phyloP scores from a whole-genome alignment of 2,329 filamentous ascomycete genomes.

The Fusarium anthophilum region DNA sequence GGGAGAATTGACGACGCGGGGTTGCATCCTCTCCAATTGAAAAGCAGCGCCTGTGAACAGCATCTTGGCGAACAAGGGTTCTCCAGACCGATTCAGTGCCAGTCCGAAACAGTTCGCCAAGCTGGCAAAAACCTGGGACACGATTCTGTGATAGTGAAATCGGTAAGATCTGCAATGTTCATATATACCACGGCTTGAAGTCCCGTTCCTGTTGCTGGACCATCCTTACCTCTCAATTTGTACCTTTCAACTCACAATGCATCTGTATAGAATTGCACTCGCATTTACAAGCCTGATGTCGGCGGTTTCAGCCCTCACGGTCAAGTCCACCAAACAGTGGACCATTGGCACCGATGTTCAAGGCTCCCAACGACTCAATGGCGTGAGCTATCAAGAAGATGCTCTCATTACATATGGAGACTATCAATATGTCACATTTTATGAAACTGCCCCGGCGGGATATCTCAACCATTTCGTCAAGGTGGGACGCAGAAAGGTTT shows the following conservation, averaged over 20 bases:
- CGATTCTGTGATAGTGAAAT: not conserved
- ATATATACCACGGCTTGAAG: not conserved
- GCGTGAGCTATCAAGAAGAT: slow-evolving; percentile 33
- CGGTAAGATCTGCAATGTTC: too few species aligned
- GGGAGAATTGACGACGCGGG: not conserved
- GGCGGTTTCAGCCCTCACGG: not conserved
- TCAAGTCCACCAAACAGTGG: slow-evolving; percentile 26
- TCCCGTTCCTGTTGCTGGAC: rapidly evolving
- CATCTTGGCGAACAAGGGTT: not conserved
- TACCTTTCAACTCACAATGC: not conserved
- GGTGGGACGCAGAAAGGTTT: slow-evolving; percentile 13
- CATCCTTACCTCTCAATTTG: too few species aligned
- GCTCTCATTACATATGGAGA: slow-evolving; percentile 26
- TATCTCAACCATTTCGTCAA: slow-evolving; percentile 24
- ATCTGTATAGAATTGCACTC: not conserved
- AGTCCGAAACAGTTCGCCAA: too few species aligned
- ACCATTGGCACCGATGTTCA: slow-evolving; percentile 26
- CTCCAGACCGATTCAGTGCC: not conserved
- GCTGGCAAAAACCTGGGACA: not conserved
- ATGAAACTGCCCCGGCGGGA: slow-evolving; percentile 20
- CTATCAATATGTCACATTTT: slow-evolving; percentile 29
- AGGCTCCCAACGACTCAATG: slow-evolving; percentile 27
- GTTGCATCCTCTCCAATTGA: not conserved
- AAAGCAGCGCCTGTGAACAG: not conserved
- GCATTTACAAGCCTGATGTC: not conserved